phyloP scores from a whole-genome alignment of 257 asterid genomes.

The Linderniella brevidens region DNA sequence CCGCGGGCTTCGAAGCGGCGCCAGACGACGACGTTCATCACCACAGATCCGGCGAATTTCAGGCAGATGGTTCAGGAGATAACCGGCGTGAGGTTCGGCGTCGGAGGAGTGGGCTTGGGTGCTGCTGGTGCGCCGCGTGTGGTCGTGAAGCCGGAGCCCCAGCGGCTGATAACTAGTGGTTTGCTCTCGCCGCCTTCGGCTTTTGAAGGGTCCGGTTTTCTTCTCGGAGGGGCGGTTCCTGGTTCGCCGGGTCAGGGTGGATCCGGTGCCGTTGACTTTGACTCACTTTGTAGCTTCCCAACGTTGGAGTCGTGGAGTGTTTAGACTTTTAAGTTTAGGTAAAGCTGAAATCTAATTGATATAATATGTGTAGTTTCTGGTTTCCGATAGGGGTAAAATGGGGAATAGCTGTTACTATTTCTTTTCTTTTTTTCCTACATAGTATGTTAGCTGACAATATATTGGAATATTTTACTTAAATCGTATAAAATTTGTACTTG shows the following conservation, averaged over 20 bases:
- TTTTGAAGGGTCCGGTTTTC: conserved; percentile 45
- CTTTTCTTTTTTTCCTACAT: no score
- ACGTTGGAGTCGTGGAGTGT: conserved; percentile 84
- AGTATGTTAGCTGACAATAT: no score
- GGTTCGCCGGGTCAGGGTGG: conserved; percentile 15
- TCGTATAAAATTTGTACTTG: no score
- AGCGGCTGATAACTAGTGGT: conserved; percentile 18
- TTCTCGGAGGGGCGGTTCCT: conserved; percentile 24
- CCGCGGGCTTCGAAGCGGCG: conserved; percentile 52
- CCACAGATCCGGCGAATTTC: conserved; percentile 32
- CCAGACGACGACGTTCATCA: conserved; percentile 23
- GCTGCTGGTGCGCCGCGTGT: conserved; percentile 12
- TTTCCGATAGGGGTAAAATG: not conserved
- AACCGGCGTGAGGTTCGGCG: conserved; percentile 28
- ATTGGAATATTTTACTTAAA: no score
- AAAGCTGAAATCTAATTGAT: not conserved
- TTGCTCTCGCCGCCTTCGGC: conserved; percentile 20
- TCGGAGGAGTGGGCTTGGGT: conserved; percentile 7
- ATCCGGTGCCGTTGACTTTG: conserved; percentile 25
- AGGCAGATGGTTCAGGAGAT: conserved; percentile 38
- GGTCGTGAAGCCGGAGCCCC: conserved; percentile 44
- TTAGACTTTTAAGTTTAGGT: conserved; percentile 11
- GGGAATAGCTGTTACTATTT: not conserved
- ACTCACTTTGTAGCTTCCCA: conserved; percentile 51
- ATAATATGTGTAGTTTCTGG: not conserved